Evolutionary conservation across 495 filamentous ascomycete species (phyloP).

Genomic region (Trypethelium eluteriae): DNA sequence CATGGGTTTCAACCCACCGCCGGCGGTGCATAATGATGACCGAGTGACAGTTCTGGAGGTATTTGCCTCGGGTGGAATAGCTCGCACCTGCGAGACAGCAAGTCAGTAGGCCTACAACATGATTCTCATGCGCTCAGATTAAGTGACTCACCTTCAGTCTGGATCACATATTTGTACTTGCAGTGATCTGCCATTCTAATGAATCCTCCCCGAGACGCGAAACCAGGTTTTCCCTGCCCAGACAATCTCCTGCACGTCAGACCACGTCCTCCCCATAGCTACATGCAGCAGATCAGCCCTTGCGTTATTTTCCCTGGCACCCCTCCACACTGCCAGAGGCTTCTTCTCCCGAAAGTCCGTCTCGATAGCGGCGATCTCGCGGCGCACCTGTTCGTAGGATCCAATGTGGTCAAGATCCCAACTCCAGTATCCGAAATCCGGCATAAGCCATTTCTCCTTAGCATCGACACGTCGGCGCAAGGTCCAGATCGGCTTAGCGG

Average conservation of each 20-base stretch:
- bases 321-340: slow-evolving; percentile 28
- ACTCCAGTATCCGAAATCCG: slow-evolving; percentile 30
- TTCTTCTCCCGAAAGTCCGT: slow-evolving; percentile 22
- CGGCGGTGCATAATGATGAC: slow-evolving; percentile 24
- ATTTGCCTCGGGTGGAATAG: slow-evolving; percentile 30
- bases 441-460: slow-evolving; percentile 29
- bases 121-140: not conserved
- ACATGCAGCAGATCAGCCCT: slow-evolving; percentile 20
- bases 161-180: slow-evolving; percentile 25
- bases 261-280: slow-evolving; percentile 24
- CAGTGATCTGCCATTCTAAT: slow-evolving; percentile 27
- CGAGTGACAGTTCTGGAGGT: slow-evolving; percentile 29
- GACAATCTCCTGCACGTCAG: slow-evolving; percentile 21
- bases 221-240: not conserved
- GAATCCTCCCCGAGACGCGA: not conserved
- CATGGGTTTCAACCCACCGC: slow-evolving; percentile 22
- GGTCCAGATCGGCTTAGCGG: slow-evolving; percentile 21
- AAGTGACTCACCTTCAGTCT: slow-evolving; percentile 26
- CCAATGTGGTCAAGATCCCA: slow-evolving; percentile 22
- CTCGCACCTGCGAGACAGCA: slow-evolving; percentile 8
- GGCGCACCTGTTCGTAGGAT: slow-evolving; percentile 16
- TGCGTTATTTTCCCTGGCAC: slow-evolving; percentile 17
- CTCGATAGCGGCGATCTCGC: slow-evolving; percentile 12
- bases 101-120: not conserved
- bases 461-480: slow-evolving; percentile 19